A percentile compares a stretch with the other conserved stretches of the same genome.
Conservation (phyloP, 305 asterid species). For the Ajuga reptans region DNA sequence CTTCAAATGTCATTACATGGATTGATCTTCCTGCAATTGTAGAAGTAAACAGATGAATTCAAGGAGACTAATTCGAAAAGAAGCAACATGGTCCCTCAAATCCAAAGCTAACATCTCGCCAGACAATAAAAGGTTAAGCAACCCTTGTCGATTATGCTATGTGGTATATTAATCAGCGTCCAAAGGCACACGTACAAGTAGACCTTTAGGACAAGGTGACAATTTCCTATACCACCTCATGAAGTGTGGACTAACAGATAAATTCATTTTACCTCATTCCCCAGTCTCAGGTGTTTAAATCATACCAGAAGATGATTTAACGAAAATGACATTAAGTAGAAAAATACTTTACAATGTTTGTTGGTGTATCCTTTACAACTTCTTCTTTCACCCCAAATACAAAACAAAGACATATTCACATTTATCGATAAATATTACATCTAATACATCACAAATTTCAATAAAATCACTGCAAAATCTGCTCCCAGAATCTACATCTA, state of each 20-base stretch:
- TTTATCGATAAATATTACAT: no score
- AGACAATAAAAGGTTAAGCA: neutral
- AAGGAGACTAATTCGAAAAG: neutral
- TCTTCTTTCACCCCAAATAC: neutral
- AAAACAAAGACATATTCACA: neutral
- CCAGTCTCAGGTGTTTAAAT: neutral
- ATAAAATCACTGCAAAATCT: neutral
- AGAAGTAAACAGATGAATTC: neutral
- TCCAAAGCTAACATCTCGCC: neutral
- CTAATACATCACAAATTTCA: neutral
- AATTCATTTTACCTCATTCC: neutral
- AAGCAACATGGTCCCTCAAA: slow-evolving; percentile 5
- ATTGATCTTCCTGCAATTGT: slow-evolving; percentile 58
- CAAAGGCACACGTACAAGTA: neutral
- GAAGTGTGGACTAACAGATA: neutral
- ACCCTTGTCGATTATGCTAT: neutral
- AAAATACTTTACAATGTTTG: no score
- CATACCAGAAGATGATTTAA: neutral
- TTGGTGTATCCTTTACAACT: neutral
- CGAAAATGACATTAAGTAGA: neutral
- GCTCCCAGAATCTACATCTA: neutral
- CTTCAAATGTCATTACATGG: slow-evolving; percentile 89
- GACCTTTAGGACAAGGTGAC: neutral
- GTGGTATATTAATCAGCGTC: neutral
- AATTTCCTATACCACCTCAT: neutral